phyloP scores from a whole-genome alignment of 2,329 filamentous ascomycete genomes.

The Phaeomoniella chlamydospora region DNA sequence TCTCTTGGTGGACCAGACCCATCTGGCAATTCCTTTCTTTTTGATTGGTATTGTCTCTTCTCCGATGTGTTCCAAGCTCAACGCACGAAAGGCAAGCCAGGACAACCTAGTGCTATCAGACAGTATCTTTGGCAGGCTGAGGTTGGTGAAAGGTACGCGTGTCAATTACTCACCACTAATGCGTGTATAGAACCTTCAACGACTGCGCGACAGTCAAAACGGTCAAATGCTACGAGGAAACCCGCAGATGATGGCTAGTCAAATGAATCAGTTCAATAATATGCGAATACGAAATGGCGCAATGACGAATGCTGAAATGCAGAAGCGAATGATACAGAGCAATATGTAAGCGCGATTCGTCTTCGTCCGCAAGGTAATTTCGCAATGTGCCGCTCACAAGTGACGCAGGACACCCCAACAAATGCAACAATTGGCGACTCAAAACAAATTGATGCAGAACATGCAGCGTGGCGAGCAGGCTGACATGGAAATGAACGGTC shows the following conservation, averaged over 20 bases:
- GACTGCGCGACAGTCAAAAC: conserved; percentile 60
- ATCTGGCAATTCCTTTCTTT: conserved; percentile 69
- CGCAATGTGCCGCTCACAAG: not conserved
- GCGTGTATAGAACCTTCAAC: conserved; percentile 5
- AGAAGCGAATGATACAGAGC: conserved; percentile 6
- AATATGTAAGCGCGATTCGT: conserved; percentile 10
- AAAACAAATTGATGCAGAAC: conserved; percentile 52
- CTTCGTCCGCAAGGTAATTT: not conserved
- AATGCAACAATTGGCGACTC: conserved; percentile 10
- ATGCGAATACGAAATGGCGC: conserved; percentile 8
- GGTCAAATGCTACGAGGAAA: conserved; percentile 58
- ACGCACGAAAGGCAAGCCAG: conserved; percentile 50
- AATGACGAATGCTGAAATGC: conserved; percentile 10
- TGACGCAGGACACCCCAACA: conserved; percentile 11
- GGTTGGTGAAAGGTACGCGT: conserved; percentile 31
- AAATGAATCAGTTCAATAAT: conserved; percentile 3
- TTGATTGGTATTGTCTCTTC: conserved; percentile 95
- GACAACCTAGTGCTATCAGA: conserved; percentile 29
- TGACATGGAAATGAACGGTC: conserved; percentile 70
- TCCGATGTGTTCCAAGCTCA: conserved; percentile 90
- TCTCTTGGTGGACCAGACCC: conserved; percentile 51
- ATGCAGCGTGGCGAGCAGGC: conserved; percentile 83
- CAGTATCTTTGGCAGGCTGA: conserved; percentile 74
- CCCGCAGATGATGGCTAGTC: conserved; percentile 1
- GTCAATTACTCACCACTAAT: conserved; percentile 4